Evolutionary conservation across 2,329 filamentous ascomycete genomes (phyloP).

Genomic region (Dactylellina leptospora): DNA sequence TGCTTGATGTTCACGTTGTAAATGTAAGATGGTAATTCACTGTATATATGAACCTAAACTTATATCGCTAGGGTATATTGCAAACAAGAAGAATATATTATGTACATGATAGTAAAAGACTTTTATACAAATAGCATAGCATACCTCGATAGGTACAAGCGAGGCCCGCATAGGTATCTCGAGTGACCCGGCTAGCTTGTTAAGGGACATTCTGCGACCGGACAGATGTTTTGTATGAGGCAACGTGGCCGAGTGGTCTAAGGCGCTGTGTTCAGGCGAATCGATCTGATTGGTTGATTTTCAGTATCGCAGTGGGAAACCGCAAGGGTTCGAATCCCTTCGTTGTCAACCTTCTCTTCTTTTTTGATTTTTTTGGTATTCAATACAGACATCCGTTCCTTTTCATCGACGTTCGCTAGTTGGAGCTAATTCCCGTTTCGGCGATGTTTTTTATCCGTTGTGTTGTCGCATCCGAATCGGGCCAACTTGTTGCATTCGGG

Average conservation of each 20-base stretch:
- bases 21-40: not conserved
- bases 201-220: too few relatives aligned
- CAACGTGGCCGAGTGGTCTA: conserved; percentile 56
- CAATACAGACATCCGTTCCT: too few relatives aligned
- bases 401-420: too few relatives aligned
- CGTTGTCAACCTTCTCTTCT: conserved; percentile 47
- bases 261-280: conserved; percentile 55
- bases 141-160: too few relatives aligned
- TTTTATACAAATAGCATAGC: not conserved
- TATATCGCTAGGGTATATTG: too few relatives aligned
- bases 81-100: too few relatives aligned
- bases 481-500: conserved; percentile 8
- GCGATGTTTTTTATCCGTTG: not conserved
- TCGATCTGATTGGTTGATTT: conserved; percentile 49
- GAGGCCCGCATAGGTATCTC: too few relatives aligned
- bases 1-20: conserved; percentile 18
- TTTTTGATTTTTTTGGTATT: conserved; percentile 26
- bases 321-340: conserved; percentile 56
- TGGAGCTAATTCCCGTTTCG: not conserved
- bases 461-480: conserved; percentile 4
- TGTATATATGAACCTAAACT: too few relatives aligned
- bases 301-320: conserved; percentile 56
- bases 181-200: too few relatives aligned
- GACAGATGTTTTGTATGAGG: too few relatives aligned
- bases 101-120: too few relatives aligned